These are phyloP conservation scores for Xylaria acuta DNA, from an alignment of 495 filamentous ascomycete species.

Conservation along the genomic window DNA sequence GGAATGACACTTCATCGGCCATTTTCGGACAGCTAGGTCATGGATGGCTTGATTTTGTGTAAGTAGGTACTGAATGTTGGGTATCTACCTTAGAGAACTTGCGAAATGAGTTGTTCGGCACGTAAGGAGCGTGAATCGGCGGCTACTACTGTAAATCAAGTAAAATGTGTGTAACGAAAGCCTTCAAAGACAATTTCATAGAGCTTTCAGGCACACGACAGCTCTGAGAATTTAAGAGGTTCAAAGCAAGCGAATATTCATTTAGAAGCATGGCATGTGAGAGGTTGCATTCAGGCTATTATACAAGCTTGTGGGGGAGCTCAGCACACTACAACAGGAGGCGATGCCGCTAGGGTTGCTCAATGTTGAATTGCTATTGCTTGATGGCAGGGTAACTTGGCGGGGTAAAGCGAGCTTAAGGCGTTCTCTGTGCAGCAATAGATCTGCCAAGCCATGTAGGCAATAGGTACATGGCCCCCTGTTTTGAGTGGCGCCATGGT, in stretches of 20 bases:
- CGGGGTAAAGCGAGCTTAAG: conserved; percentile 15
- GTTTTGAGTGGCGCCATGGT: too few relatives aligned
- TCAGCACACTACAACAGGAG: background rate
- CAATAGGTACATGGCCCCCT: too few relatives aligned
- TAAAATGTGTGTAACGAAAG: background rate
- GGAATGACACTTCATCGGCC: conserved; percentile 65
- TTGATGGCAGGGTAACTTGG: conserved; percentile 21
- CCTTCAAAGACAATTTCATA: background rate
- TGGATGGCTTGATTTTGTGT: background rate
- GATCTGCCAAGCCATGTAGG: too few relatives aligned
- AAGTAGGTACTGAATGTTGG: background rate
- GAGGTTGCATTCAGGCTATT: conserved; percentile 29
- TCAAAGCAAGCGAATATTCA: conserved; percentile 1
- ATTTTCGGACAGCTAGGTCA: conserved; percentile 34
- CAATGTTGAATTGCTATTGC: background rate
- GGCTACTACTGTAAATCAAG: background rate
- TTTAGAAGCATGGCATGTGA: background rate
- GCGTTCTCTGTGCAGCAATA: too few relatives aligned
- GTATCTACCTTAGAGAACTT: background rate
- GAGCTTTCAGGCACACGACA: background rate
- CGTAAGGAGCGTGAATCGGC: background rate
- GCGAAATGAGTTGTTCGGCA: background rate
- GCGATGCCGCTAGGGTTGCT: background rate
- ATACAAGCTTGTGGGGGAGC: conserved; percentile 17
- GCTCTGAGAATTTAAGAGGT: background rate